These are phyloP conservation scores for Coleophoma crateriformis DNA, from an alignment of 2,329 filamentous ascomycete species.

Conservation along the genomic window DNA sequence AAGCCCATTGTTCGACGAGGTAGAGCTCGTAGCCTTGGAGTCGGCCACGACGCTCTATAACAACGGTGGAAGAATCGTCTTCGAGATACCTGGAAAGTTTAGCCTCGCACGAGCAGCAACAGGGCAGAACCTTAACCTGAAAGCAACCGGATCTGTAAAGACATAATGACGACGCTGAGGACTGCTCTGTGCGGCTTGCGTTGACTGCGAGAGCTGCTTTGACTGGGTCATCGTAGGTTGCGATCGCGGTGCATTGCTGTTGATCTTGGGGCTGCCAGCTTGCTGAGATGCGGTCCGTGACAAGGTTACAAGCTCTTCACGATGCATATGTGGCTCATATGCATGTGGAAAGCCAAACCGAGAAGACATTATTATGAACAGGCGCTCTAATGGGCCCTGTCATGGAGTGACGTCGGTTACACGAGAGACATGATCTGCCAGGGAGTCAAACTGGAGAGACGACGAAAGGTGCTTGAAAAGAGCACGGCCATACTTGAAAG, in stretches of 20 bases:
- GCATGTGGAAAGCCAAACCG: constrained; percentile 16
- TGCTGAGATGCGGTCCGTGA: constrained; percentile 19
- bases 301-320: constrained; percentile 21
- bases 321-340: constrained; percentile 24
- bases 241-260: constrained; percentile 7
- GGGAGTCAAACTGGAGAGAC: background rate
- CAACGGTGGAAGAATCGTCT: constrained; percentile 70
- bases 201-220: constrained; percentile 5
- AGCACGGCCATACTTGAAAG: too few relatives aligned
- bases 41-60: constrained; percentile 65
- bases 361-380: constrained; percentile 14
- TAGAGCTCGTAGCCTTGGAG: constrained; percentile 88
- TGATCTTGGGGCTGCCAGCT: constrained; percentile 7
- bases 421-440: background rate
- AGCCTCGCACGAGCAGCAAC: constrained; percentile 1
- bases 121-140: constrained; percentile 32
- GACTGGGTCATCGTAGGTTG: constrained; percentile 9
- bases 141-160: constrained; percentile 60
- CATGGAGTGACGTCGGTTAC: constrained; percentile 3
- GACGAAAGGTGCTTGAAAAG: too few relatives aligned
- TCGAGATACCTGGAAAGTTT: constrained; percentile 61
- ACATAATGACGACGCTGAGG: constrained; percentile 49
- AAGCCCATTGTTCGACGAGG: constrained; percentile 96
- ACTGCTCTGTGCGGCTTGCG: constrained; percentile 16
- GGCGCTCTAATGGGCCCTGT: background rate